A percentile compares a stretch with the other conserved stretches of the same genome.
Evolutionary conservation across 2,329 filamentous ascomycete genomes (phyloP).

Genomic region (Aspergillus thermomutatus): DNA sequence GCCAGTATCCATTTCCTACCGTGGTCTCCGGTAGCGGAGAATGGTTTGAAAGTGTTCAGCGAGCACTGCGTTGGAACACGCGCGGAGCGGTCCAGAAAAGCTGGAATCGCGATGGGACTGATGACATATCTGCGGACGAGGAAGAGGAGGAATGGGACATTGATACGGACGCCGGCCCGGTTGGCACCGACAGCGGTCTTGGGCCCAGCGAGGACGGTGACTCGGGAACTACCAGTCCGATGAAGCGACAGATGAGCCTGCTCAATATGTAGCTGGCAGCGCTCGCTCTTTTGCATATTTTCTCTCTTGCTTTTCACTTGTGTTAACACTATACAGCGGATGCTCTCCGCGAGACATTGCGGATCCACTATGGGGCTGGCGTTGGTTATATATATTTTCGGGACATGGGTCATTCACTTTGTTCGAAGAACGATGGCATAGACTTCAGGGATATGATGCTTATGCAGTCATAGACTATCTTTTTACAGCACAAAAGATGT

Average conservation of each 20-base stretch:
- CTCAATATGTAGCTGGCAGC: conserved; percentile 53
- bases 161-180: conserved; percentile 65
- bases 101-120: conserved; percentile 55
- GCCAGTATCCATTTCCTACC: conserved; percentile 94
- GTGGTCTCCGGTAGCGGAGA: conserved; percentile 85
- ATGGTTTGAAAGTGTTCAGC: conserved; percentile 94
- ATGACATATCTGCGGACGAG: conserved; percentile 43
- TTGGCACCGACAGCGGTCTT: conserved; percentile 45
- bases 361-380: not conserved
- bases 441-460: not conserved
- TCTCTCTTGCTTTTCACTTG: not conserved
- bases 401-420: not conserved
- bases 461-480: not conserved
- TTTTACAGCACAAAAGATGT: not conserved
- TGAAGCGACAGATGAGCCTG: conserved; percentile 71
- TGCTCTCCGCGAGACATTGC: not conserved
- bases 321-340: not conserved
- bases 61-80: conserved; percentile 92
- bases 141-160: conserved; percentile 79
- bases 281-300: not conserved
- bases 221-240: conserved; percentile 57
- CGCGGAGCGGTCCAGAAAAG: conserved; percentile 88
- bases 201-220: conserved; percentile 65
- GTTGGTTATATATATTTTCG: not conserved
- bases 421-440: not conserved